These are phyloP conservation scores for Fusarium proliferatum DNA, from an alignment of 2,329 filamentous ascomycete species.

Conservation along the genomic window DNA sequence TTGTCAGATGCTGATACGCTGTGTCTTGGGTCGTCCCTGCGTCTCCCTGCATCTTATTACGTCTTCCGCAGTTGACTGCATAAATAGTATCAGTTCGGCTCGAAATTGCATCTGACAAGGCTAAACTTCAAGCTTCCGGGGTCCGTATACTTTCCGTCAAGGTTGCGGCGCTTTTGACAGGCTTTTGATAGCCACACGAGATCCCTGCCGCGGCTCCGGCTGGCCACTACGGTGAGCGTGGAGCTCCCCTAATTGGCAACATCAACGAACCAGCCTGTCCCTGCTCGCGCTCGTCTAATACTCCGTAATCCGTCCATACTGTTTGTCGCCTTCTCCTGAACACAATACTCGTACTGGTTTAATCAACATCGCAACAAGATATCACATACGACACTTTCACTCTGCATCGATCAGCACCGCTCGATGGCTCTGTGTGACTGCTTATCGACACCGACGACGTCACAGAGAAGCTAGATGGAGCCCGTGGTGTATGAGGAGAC, in stretches of 20 bases:
- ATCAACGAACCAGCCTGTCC: constrained; percentile 41
- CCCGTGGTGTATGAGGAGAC: constrained; percentile 86
- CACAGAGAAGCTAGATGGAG: constrained; percentile 70
- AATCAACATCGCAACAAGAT: constrained; percentile 24
- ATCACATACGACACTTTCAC: constrained; percentile 15
- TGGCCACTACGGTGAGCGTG: constrained; percentile 36
- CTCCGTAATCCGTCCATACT: constrained; percentile 12
- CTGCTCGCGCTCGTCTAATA: constrained; percentile 31
- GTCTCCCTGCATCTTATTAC: constrained; percentile 28
- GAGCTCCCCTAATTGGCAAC: constrained; percentile 44
- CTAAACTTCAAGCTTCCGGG: constrained; percentile 13
- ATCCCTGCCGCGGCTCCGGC: constrained; percentile 31
- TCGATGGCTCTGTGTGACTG: constrained; percentile 48
- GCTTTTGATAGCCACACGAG: constrained; percentile 3
- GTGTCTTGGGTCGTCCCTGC: constrained; percentile 23
- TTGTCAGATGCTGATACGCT: constrained; percentile 32
- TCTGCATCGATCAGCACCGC: constrained; percentile 25
- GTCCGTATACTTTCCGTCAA: constrained; percentile 3
- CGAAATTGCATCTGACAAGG: constrained; percentile 31
- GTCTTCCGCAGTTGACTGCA: constrained; percentile 25
- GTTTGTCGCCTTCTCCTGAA: constrained; percentile 40
- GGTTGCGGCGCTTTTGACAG: constrained; percentile 27
- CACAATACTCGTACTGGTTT: constrained; percentile 18
- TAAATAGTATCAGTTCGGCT: constrained; percentile 24
- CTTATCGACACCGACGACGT: constrained; percentile 43